Evolutionary conservation across 176 grass and related monocot species (phyloP).

Genomic region (Aegilops bicornis): DNA sequence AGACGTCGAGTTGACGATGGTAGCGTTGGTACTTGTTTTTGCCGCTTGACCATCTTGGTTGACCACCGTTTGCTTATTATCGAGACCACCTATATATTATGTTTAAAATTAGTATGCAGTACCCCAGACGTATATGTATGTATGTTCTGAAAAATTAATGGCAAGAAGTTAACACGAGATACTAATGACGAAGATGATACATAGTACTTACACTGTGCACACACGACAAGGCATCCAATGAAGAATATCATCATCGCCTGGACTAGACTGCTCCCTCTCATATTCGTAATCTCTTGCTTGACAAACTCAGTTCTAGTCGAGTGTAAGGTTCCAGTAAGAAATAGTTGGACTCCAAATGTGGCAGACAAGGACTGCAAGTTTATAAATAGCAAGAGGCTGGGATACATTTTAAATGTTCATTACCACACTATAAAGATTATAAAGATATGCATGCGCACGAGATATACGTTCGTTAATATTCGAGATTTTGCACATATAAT

Average conservation of each 20-base stretch:
- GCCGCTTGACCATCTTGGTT: background rate
- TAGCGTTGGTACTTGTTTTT: background rate
- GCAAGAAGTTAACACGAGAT: background rate
- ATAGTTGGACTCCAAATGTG: background rate
- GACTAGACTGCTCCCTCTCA: background rate
- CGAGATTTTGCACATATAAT: background rate
- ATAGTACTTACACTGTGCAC: background rate
- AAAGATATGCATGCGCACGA: background rate
- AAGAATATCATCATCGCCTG: background rate
- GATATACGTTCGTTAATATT: background rate
- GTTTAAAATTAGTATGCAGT: background rate
- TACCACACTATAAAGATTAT: background rate
- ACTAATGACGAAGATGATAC: background rate
- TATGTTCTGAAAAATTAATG: background rate
- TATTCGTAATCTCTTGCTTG: background rate
- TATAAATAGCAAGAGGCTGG: background rate
- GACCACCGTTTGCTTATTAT: background rate
- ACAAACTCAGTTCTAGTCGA: background rate
- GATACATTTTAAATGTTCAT: background rate
- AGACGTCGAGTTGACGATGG: background rate
- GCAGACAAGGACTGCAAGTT: no score
- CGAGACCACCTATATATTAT: background rate
- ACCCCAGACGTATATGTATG: background rate
- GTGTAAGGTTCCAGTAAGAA: background rate
- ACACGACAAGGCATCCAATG: background rate